Base-by-base conservation (phyloP, 1,284 basidiomycete genomes). In the Cryptococcus sp. region DNA sequence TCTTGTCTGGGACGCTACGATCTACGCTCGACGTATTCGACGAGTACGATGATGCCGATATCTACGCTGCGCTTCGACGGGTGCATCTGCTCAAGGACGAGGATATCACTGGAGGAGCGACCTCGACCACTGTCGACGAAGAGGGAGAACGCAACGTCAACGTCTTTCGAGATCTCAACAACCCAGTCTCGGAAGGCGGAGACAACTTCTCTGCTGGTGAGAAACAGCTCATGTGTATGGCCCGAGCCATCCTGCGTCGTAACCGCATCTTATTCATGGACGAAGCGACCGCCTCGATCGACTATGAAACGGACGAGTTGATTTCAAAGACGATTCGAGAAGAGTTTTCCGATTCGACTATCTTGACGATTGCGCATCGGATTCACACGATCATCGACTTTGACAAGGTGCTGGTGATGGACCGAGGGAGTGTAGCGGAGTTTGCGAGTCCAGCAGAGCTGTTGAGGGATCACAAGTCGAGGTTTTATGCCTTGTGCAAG, bases 161-260 rank as follows among this genome's bases (percentile, higher is more conserved):
- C 56, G 82, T 90, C 4, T 95, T 95, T 80, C 80, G 82, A 28
- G 83, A 90, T 66, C 77, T 97, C 2, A 87, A 90, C 52, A 87
- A 85, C 0, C 71, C 81, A 14, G 89, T 95, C 10, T 66, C 60
- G 24, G 73, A 74, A 52, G 68, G 69, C 14, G 90, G 90, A n/a
- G 90, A 93, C 38, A 95, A 94, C 72, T 93, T 94, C 68, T 90
- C 86, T 0, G 85, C 86, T 5, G 91, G 91, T 12, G 85, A 91
- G 71, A 87, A 87, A 63, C 87, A 89, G 71, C 71, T 89, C 23
- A 76, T 90, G 11, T 87, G 74, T 68, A 87, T 90, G 85, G 86
- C 86, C 10, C 78, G 86, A 45, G 87, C 86, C 1, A 86, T 90
- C 48, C 71, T 89, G 42, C 84, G 84, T 64, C 76, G 83, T 11